phyloP scores from a whole-genome alignment of 1,139 yeast species.

The Trichomonascaceae sp. region DNA sequence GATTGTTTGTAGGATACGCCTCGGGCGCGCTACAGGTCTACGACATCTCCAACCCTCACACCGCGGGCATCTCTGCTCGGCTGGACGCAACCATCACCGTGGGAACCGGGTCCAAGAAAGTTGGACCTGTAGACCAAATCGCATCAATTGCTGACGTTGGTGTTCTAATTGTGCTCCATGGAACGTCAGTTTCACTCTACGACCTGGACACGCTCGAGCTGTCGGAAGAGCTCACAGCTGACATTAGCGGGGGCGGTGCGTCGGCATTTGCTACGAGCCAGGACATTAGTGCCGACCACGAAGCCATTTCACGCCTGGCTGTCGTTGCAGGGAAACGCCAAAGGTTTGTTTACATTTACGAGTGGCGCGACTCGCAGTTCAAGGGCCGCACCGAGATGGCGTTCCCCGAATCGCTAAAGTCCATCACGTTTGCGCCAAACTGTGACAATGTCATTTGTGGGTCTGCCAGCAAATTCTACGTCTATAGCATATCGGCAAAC shows the following conservation, averaged over 20 bases:
- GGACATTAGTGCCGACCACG: constrained; percentile 12
- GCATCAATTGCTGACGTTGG: constrained; percentile 26
- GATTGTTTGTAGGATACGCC: constrained; percentile 15
- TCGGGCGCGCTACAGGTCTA: constrained; percentile 17
- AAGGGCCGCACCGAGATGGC: constrained; percentile 21
- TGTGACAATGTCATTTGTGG: constrained; percentile 25
- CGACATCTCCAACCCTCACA: constrained; percentile 15
- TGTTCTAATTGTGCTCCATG: constrained; percentile 23
- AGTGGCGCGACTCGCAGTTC: constrained; percentile 28
- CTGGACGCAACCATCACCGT: constrained; percentile 9
- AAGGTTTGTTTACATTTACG: constrained; percentile 25
- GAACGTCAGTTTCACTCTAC: constrained; percentile 23
- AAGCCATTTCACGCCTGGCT: constrained; percentile 23
- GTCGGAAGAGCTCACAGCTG: constrained; percentile 23
- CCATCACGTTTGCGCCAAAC: constrained; percentile 23
- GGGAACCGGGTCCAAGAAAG: too few species aligned
- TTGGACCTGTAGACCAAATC: constrained; percentile 22
- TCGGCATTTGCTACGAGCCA: constrained; percentile 20
- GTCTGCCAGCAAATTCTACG: constrained; percentile 14
- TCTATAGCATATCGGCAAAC: not conserved
- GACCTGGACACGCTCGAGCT: constrained; percentile 22
- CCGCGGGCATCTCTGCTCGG: constrained; percentile 9
- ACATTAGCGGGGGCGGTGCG: constrained; percentile 28
- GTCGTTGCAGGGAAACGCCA: constrained; percentile 24
- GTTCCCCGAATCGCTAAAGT: constrained; percentile 25